Evolutionary conservation across 176 grass and related monocot genomes (phyloP).

Genomic region (Rhynchospora pubera): DNA sequence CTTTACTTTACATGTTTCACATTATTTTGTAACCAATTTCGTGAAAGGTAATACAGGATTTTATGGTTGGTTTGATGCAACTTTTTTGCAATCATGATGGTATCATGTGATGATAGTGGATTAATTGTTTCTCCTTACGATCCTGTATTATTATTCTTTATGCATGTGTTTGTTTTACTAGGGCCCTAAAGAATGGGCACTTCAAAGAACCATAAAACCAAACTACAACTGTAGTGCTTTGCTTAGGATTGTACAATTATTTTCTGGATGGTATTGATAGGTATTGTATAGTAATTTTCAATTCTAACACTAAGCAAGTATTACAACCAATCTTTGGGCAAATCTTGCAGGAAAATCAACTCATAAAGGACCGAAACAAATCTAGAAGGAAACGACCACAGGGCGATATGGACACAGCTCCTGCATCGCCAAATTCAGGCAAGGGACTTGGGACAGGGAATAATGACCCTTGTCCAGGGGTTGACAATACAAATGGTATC

Average conservation of each 20-base stretch:
- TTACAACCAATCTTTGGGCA: background rate
- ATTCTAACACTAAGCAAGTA: background rate
- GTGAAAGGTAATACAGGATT: background rate
- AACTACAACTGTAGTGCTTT: background rate
- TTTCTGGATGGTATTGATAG: background rate
- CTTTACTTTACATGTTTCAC: background rate
- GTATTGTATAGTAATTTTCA: background rate
- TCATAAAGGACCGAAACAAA: constrained; percentile 89
- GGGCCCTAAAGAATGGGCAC: background rate
- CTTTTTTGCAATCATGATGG: background rate
- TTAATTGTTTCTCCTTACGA: background rate
- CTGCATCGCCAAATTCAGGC: constrained; percentile 40
- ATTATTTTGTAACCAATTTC: background rate
- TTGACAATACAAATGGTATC: constrained; percentile 41
- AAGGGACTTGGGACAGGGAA: constrained; percentile 44
- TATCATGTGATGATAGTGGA: background rate
- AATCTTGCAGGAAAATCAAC: constrained; percentile 69
- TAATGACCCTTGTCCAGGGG: constrained; percentile 42
- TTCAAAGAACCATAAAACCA: background rate
- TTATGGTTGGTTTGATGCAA: background rate
- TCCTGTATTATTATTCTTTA: background rate
- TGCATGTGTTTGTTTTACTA: background rate
- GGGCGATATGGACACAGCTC: constrained; percentile 47
- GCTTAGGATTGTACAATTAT: background rate
- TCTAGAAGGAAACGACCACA: constrained; percentile 70